These are phyloP conservation scores for Rhododendron ovatum DNA, from an alignment of 148 eudicot species.

Conservation along the genomic window DNA sequence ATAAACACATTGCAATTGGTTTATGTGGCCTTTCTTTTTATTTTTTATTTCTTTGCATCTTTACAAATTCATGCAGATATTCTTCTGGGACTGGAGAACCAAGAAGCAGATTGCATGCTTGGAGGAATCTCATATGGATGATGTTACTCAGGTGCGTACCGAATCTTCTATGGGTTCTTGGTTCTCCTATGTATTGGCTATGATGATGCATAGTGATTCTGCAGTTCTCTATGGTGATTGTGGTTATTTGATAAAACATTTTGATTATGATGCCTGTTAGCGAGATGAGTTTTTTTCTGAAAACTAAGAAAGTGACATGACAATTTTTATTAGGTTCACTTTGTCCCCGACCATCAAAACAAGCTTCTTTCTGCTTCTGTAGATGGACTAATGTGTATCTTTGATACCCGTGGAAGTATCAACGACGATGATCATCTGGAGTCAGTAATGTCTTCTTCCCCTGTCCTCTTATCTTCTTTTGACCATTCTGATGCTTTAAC, in stretches of 20 bases:
- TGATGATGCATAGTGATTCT: not conserved
- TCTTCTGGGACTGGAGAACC: slow-evolving; percentile 94
- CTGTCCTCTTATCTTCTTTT: not conserved
- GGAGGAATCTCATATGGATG: slow-evolving; percentile 94
- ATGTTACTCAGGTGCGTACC: slow-evolving; percentile 79
- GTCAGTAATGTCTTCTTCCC: slow-evolving; percentile 39
- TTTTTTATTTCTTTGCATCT: not conserved
- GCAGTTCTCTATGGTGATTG: not conserved
- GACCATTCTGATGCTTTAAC: not conserved
- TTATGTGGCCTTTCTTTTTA: not conserved
- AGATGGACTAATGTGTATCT: slow-evolving; percentile 88
- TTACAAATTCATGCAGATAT: slow-evolving; percentile 38
- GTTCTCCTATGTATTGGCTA: not conserved
- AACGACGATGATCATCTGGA: slow-evolving; percentile 85
- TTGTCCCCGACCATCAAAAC: slow-evolving; percentile 66
- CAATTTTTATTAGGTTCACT: slow-evolving; percentile 56
- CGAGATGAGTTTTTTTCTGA: not conserved
- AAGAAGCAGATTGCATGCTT: slow-evolving; percentile 83
- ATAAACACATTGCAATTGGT: not conserved
- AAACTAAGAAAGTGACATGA: not conserved
- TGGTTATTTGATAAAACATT: not conserved
- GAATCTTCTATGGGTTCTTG: not conserved
- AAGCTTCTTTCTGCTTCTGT: slow-evolving; percentile 93
- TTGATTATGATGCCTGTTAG: not conserved
- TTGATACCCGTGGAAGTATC: slow-evolving; percentile 76